Conservation (phyloP, 1,284 basidiomycete species). For the Porphyrellus sp. region DNA sequence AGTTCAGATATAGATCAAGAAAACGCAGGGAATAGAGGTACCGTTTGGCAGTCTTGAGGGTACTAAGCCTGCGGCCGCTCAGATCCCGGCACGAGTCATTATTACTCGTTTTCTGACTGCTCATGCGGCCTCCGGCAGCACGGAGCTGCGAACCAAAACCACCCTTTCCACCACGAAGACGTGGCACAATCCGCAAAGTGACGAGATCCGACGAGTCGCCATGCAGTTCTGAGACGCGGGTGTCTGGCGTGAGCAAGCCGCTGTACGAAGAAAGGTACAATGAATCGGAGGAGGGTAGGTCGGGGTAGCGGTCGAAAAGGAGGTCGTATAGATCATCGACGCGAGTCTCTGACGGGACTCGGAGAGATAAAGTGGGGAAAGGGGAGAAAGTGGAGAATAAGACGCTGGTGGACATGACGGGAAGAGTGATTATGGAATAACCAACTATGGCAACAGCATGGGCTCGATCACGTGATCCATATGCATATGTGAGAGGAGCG, state of each 20-base stretch:
- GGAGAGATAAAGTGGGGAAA: constrained; percentile 68
- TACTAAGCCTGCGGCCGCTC: constrained; percentile 85
- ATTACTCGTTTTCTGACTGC: constrained; percentile 90
- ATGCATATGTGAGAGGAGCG: background rate
- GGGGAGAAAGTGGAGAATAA: constrained; percentile 75
- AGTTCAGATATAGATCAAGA: constrained; percentile 7
- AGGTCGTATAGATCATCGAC: constrained; percentile 51
- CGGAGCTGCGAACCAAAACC: constrained; percentile 96
- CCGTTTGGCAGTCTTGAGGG: constrained; percentile 95
- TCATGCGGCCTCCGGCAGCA: constrained; percentile 97
- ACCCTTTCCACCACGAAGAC: constrained; percentile 89
- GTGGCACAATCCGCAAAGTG: constrained; percentile 62
- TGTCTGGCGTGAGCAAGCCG: constrained; percentile 43
- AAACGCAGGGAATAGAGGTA: constrained; percentile 35
- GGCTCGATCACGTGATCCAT: background rate
- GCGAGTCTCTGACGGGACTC: constrained; percentile 50
- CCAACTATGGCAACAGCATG: constrained; percentile 16
- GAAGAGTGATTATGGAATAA: background rate
- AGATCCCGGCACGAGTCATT: constrained; percentile 95
- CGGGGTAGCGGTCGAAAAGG: constrained; percentile 55
- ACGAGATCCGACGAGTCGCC: constrained; percentile 44
- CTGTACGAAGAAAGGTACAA: constrained; percentile 54
- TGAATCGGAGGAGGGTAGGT: constrained; percentile 49
- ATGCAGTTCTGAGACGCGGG: constrained; percentile 47
- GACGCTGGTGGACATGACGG: constrained; percentile 47